Evolutionary conservation across 1,139 yeast species (phyloP), one percentile per base, ranked within the genome.

Genomic region (Protomyces inouyei): DNA sequence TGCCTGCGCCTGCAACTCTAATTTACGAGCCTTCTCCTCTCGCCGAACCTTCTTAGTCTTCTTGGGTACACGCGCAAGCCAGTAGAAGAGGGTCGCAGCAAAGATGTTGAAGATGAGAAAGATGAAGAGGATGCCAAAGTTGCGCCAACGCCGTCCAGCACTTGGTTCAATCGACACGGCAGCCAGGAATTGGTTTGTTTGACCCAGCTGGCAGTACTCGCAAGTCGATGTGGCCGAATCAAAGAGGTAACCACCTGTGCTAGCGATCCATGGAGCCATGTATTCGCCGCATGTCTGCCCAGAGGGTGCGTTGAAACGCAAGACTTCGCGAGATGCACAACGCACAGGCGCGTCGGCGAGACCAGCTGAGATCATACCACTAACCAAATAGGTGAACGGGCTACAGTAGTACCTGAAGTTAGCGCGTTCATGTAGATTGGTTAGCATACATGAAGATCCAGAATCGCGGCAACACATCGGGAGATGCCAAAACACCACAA

Each of bases 401-500:
- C 92, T 92, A 60, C 78, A 79, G 73, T 90, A 80, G 78, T 86
- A 76, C 82, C 79, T 80, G 81, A 83, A 79, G 72, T 82, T 69
- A 91, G 88, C 80, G 77, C 83, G 76, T 21, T 76, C 70, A 3
- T 84, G 85, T 76, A 87, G 76, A 16, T 2, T 85, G 78, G 25
- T 92, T 92, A 78, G 90, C 80, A 78, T 86, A 76, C 82, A 79
- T 80, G 81, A 83, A 80, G 72, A 82, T 69, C 92, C 88, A 80
- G 78, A 83, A 77, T 18, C 77, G 70, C 2, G 84, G 85, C 76
- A 87, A 76, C 16, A 76, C 77, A n/a, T 76, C 73, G 37, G 86
- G 83, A 43, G 85, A 80, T 14, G 83, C 87, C 75, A 89, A 77
- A 54, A 87, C 95, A 82, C 96, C 96, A 77, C 93, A 86, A 83